Evolutionary conservation across 2,329 filamentous ascomycete genomes (phyloP).

Genomic region (Beauveria asiatica): DNA sequence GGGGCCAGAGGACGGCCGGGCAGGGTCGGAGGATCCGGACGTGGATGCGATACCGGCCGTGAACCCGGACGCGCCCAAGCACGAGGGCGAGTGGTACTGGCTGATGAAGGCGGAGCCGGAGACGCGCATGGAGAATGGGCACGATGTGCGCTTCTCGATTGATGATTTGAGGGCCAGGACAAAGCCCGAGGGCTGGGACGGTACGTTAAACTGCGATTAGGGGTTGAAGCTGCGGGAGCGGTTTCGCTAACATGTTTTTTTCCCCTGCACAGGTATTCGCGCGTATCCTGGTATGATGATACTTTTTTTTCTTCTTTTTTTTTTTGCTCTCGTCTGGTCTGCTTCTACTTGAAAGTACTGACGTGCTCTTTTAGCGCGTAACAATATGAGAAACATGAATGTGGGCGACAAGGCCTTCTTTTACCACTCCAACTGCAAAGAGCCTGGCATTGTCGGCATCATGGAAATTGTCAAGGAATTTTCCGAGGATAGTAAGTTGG

Average conservation of each 20-base stretch:
- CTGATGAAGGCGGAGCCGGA: constrained; percentile 86
- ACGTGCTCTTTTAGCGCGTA: constrained; percentile 49
- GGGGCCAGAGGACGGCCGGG: constrained; percentile 2
- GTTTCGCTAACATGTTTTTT: background rate
- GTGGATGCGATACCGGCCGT: constrained; percentile 26
- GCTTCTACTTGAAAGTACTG: background rate
- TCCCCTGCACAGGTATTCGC: constrained; percentile 32
- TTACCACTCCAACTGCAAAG: constrained; percentile 91
- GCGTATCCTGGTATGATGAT: constrained; percentile 34
- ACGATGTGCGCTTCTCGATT: constrained; percentile 89
- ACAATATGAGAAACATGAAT: constrained; percentile 87
- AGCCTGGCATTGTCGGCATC: constrained; percentile 75
- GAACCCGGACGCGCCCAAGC: constrained; percentile 30
- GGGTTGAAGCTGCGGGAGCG: background rate
- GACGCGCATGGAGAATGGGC: constrained; percentile 73
- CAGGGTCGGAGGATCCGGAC: constrained; percentile 22
- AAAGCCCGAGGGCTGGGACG: constrained; percentile 85
- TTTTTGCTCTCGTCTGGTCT: background rate
- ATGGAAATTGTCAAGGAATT: constrained; percentile 87
- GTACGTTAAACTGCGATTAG: constrained; percentile 34
- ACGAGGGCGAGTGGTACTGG: constrained; percentile 53
- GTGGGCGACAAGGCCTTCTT: constrained; percentile 90
- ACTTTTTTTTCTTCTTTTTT: background rate
- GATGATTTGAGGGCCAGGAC: constrained; percentile 70
- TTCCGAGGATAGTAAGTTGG: constrained; percentile 60